These are phyloP conservation scores for Neurospora sp. DNA, from an alignment of 2,329 filamentous ascomycete genomes.

Conservation along the genomic window DNA sequence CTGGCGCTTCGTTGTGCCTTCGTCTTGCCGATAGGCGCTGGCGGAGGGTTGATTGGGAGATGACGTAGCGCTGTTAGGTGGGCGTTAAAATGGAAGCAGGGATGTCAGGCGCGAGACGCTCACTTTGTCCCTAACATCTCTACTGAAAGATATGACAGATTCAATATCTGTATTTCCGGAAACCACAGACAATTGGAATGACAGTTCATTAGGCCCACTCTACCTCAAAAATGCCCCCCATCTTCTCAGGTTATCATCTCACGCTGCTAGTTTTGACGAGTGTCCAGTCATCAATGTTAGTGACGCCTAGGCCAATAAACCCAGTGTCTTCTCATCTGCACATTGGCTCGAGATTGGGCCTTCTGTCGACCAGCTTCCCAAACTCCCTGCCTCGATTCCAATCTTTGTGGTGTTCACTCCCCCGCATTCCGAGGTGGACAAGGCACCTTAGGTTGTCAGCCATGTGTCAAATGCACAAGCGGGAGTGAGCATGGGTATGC, in stretches of 20 bases:
- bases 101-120: background rate
- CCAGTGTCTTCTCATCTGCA: background rate
- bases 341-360: background rate
- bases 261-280: background rate
- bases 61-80: background rate
- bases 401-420: background rate
- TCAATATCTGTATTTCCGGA: background rate
- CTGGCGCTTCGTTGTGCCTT: background rate
- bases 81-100: background rate
- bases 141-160: background rate
- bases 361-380: background rate
- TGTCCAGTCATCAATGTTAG: background rate
- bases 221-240: background rate
- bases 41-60: background rate
- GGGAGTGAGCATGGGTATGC: background rate
- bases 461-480: background rate
- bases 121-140: background rate
- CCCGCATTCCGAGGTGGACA: background rate
- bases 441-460: background rate
- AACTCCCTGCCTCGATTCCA: background rate
- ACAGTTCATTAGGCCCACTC: background rate
- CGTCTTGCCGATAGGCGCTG: background rate
- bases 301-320: background rate
- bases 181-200: background rate
- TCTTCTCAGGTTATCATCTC: background rate